These are phyloP conservation scores for Aquanectria penicillioides DNA, from an alignment of 2,329 filamentous ascomycete genomes.

Conservation along the genomic window DNA sequence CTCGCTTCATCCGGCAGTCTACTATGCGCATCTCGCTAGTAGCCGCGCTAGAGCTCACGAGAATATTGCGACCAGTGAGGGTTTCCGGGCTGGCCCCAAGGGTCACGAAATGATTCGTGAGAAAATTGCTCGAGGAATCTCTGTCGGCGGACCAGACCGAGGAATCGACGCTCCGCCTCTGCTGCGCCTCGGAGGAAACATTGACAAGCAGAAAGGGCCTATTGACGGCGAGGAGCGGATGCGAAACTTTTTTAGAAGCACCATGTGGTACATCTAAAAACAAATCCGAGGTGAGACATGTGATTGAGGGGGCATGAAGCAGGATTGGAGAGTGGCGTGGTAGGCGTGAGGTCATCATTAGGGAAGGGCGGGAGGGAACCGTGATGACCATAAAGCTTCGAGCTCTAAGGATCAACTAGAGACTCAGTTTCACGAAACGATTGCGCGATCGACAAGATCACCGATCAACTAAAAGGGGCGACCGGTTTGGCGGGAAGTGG, in stretches of 20 bases:
- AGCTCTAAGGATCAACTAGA: neutral
- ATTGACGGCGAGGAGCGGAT: conserved; percentile 44
- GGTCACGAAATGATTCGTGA: conserved; percentile 53
- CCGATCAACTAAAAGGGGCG: conserved; percentile 44
- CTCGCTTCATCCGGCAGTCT: conserved; percentile 87
- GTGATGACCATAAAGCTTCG: neutral
- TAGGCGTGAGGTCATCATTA: neutral
- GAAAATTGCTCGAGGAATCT: conserved; percentile 52
- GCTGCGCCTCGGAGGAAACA: conserved; percentile 44
- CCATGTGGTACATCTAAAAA: conserved; percentile 57
- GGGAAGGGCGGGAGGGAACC: conserved; percentile 1
- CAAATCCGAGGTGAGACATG: neutral
- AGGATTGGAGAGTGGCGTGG: too few relatives aligned
- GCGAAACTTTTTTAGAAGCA: conserved; percentile 49
- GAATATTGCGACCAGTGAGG: conserved; percentile 55
- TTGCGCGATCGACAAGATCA: conserved; percentile 12
- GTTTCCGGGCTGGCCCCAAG: conserved; percentile 56
- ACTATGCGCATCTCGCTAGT: conserved; percentile 93
- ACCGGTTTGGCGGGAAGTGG: conserved; percentile 49
- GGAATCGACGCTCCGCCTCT: conserved; percentile 43
- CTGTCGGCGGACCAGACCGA: conserved; percentile 33
- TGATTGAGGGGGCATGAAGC: neutral
- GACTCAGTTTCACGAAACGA: too few relatives aligned
- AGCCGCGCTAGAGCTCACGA: conserved; percentile 83
- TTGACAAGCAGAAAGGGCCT: conserved; percentile 32